These are phyloP conservation scores for Prunus persica DNA, from an alignment of 306 rosid species.

Conservation along the genomic window Prunus_persica_NCBIv2 NC_034011.1:1907501-1908000, in stretches of 20 bases:
- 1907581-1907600: background rate
- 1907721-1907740: slow-evolving; percentile 33
- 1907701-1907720: slow-evolving; percentile 20
- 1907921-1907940: background rate
- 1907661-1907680: too few species aligned
- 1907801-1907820: slow-evolving; percentile 24
- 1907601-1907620: background rate
- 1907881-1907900: slow-evolving; percentile 27
- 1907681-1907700: background rate
- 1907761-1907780: slow-evolving; percentile 22
- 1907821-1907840: slow-evolving; percentile 26
- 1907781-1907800: slow-evolving; percentile 26
- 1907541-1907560: background rate
- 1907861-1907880: slow-evolving; percentile 38
- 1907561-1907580: background rate
- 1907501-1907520: background rate
- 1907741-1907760: slow-evolving; percentile 25
- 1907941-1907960: background rate
- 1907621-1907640: background rate
- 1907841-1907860: slow-evolving; percentile 35
- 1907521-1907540: background rate
- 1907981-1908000: too few species aligned
- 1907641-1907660: background rate
- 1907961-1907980: background rate
- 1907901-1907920: slow-evolving; percentile 32